Conservation (phyloP, 2,329 filamentous ascomycete genomes). For the Sporothrix protearum region DNA sequence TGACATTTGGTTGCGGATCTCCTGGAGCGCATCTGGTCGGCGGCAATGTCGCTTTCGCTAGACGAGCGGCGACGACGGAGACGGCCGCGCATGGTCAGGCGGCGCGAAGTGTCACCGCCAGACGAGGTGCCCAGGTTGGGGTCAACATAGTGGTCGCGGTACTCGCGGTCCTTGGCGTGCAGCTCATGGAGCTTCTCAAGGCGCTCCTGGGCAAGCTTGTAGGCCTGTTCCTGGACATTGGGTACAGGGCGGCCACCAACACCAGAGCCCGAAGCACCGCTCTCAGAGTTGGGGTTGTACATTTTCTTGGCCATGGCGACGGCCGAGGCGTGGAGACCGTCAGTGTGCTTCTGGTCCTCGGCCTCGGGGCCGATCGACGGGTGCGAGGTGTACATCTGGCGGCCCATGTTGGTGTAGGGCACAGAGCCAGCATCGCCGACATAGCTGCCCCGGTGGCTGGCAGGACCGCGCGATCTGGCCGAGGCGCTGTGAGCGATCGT, state of each 20-base stretch:
- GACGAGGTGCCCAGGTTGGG: slow-evolving; percentile 40
- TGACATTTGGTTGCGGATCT: slow-evolving; percentile 51
- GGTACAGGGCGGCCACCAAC: slow-evolving; percentile 45
- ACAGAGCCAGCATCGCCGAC: slow-evolving; percentile 61
- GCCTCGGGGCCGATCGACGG: slow-evolving; percentile 69
- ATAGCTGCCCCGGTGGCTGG: slow-evolving; percentile 37
- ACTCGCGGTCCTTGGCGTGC: slow-evolving; percentile 57
- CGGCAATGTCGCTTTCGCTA: slow-evolving; percentile 60
- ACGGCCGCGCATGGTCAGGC: slow-evolving; percentile 53
- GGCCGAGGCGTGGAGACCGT: slow-evolving; percentile 75
- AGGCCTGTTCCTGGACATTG: slow-evolving; percentile 79
- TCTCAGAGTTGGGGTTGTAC: slow-evolving; percentile 50
- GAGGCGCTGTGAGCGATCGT: slow-evolving; percentile 53
- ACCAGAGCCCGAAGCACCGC: background rate
- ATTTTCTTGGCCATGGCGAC: slow-evolving; percentile 87
- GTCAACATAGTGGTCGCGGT: slow-evolving; percentile 69
- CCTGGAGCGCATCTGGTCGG: slow-evolving; percentile 67
- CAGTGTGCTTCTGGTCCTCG: slow-evolving; percentile 69
- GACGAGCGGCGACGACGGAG: slow-evolving; percentile 58
- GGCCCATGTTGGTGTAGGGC: slow-evolving; percentile 63
- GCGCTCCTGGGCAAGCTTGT: slow-evolving; percentile 79
- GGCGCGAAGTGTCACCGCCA: slow-evolving; percentile 36
- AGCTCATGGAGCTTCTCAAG: slow-evolving; percentile 76
- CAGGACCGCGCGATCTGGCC: background rate
- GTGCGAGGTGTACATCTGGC: slow-evolving; percentile 72